Percentiles rank a stretch among this genome's conserved stretches.
phyloP scores from a whole-genome alignment of 2,329 filamentous ascomycete species.

The Cytospora mali region DNA sequence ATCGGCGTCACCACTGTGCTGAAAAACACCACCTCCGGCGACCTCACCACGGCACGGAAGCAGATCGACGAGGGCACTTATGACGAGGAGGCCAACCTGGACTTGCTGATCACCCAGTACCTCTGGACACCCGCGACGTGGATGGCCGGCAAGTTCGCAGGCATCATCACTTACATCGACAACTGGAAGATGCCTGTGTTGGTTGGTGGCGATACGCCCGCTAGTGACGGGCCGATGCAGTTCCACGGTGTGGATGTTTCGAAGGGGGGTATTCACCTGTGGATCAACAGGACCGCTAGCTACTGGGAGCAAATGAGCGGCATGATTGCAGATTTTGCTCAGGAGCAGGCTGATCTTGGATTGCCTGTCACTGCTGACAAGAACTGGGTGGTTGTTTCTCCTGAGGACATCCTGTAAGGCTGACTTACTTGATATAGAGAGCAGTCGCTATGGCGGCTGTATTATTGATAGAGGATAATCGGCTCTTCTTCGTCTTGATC shows the following conservation, averaged over 20 bases:
- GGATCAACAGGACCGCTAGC: conserved; percentile 44
- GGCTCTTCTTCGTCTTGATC: too few species aligned
- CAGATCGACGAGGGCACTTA: conserved; percentile 44
- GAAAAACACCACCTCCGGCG: conserved; percentile 35
- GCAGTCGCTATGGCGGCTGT: too few species aligned
- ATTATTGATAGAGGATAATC: too few species aligned
- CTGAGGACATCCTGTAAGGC: conserved; percentile 42
- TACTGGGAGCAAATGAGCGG: conserved; percentile 40
- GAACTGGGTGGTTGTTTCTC: conserved; percentile 48
- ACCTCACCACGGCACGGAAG: conserved; percentile 42
- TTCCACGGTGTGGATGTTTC: conserved; percentile 48
- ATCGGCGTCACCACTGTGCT: conserved; percentile 47
- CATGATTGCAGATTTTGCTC: conserved; percentile 42
- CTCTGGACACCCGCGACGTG: conserved; percentile 48
- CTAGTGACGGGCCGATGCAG: conserved; percentile 47
- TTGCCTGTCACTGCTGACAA: conserved; percentile 46
- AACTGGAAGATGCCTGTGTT: conserved; percentile 47
- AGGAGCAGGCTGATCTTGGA: conserved; percentile 40
- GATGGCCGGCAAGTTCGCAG: conserved; percentile 49
- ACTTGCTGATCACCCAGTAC: conserved; percentile 44
- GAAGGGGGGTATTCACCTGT: conserved; percentile 46
- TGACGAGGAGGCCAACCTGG: conserved; percentile 40
- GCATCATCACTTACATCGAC: conserved; percentile 46
- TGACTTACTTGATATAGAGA: too few species aligned
- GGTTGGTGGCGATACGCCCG: conserved; percentile 47